Percentiles rank a stretch among this genome's conserved stretches.
Evolutionary conservation across 768 basidiomycete species (phyloP).

Genomic region (Piloderma croceum): DNA sequence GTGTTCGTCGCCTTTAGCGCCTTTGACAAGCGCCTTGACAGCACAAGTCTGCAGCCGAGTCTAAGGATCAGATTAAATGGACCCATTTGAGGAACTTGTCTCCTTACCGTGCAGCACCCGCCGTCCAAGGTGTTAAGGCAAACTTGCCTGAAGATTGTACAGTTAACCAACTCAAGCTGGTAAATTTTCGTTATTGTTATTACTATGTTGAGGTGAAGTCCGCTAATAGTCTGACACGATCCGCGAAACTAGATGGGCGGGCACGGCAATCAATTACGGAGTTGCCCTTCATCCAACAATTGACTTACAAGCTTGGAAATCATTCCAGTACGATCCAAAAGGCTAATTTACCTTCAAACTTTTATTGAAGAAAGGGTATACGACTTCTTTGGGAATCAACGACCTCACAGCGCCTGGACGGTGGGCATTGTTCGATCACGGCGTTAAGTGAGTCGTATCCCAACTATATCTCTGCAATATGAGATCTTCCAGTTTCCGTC

Average conservation of each 20-base stretch:
- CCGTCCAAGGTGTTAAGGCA: constrained; percentile 20
- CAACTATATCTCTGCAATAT: neutral
- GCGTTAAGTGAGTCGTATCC: constrained; percentile 32
- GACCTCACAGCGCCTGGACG: constrained; percentile 34
- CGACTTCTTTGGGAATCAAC: constrained; percentile 27
- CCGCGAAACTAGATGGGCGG: constrained; percentile 29
- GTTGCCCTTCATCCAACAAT: constrained; percentile 26
- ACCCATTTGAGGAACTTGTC: constrained; percentile 29
- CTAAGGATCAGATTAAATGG: too few relatives aligned
- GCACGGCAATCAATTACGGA: constrained; percentile 35
- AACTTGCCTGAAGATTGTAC: constrained; percentile 32
- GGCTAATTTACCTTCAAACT: constrained; percentile 25
- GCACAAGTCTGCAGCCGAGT: too few relatives aligned
- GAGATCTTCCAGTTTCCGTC: constrained; percentile 18
- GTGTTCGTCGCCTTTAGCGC: neutral
- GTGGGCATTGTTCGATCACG: constrained; percentile 34
- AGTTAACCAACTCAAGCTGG: constrained; percentile 35
- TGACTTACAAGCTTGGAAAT: constrained; percentile 27
- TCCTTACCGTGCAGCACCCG: constrained; percentile 30
- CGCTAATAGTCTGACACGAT: constrained; percentile 1
- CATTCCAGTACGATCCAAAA: constrained; percentile 18
- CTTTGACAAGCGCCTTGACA: too few relatives aligned
- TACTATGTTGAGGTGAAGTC: neutral
- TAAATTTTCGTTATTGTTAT: constrained; percentile 13
- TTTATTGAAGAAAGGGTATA: constrained; percentile 37